Base-by-base conservation (phyloP, 1,284 basidiomycete species). In the Puccinia hordei region DNA sequence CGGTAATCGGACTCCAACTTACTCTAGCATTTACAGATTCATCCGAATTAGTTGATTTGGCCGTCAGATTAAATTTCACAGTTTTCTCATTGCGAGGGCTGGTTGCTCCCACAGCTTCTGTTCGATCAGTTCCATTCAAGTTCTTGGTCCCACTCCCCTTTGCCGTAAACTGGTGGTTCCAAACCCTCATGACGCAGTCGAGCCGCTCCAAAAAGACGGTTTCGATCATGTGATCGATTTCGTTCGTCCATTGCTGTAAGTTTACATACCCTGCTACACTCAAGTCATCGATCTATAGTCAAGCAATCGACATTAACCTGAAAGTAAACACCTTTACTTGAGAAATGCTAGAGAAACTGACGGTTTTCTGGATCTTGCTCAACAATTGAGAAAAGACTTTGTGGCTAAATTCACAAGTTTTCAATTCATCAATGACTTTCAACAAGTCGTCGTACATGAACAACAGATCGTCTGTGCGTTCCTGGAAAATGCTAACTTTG, bases 231-330 rank as follows among this genome's bases (percentile, higher is more conserved):
- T 90, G 89, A 85, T 98, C 95, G 13, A 99, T 89, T 77, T 93
- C 91, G 0, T 91, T 90, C 0, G 98, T 94, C 95, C 95, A 99
- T 73, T 93, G 90, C 81, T 98, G 95, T n/a, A 99, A 89, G 84
- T 99, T 99, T 8, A 95, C 93, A 84, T 96, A 99, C 13, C 96
- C 95, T 85, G 98, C 95, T 82, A 99, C 87, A 85, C 98, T 98
- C 83, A 99, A 89, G 73, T 92, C 90, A 86, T 99, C 97, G 82
- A 98, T 94, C 91, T 93, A 82, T 22, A 38, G 55, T 22, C 4
- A 61, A 44, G 33, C 61, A 59, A 69, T 24, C 15, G 65, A 41
- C n/a, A 53, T 30, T 53, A 35, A 9, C 35, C 22, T 10, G 24
- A 19, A 8, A 27, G 66, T 38, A 38, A 19, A 33, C 27, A 41